Evolutionary conservation across 345 rosid species (phyloP).

Genomic region (Carallia brachiata): DNA sequence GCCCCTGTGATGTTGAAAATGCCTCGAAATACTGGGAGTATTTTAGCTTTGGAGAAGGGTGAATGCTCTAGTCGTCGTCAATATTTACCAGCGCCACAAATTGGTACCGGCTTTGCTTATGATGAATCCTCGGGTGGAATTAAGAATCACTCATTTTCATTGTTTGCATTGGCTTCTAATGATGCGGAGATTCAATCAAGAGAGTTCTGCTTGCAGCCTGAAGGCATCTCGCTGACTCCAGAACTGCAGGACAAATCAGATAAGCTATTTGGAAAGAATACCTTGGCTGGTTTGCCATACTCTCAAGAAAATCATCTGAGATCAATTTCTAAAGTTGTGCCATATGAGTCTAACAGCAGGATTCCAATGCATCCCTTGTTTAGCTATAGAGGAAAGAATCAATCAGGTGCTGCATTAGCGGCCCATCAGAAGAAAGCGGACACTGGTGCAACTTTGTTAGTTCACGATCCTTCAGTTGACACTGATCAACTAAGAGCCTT

Average conservation of each 20-base stretch:
- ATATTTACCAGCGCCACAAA: not conserved
- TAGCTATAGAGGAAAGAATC: conserved; percentile 18
- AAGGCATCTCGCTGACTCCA: conserved; percentile 19
- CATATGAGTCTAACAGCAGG: conserved; percentile 19
- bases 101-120: not conserved
- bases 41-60: conserved; percentile 19
- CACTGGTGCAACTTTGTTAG: conserved; percentile 16
- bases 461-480: conserved; percentile 28
- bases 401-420: conserved; percentile 27
- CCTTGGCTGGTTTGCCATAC: conserved; percentile 26
- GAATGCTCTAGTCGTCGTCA: conserved; percentile 19
- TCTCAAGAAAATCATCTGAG: conserved; percentile 27
- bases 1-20: conserved; percentile 28
- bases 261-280: conserved; percentile 23
- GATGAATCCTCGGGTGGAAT: conserved; percentile 20
- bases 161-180: conserved; percentile 18
- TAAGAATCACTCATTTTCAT: not conserved
- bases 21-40: conserved; percentile 16
- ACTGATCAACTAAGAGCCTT: conserved; percentile 18
- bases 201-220: conserved; percentile 18
- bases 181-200: conserved; percentile 19
- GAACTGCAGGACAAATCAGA: conserved; percentile 26
- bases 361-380: conserved; percentile 25
- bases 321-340: conserved; percentile 45
- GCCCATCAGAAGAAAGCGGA: conserved; percentile 42